Evolutionary conservation across 2,329 filamentous ascomycete species (phyloP), one percentile per base, ranked within the genome.

Genomic region (Calonectria hawksworthii): DNA sequence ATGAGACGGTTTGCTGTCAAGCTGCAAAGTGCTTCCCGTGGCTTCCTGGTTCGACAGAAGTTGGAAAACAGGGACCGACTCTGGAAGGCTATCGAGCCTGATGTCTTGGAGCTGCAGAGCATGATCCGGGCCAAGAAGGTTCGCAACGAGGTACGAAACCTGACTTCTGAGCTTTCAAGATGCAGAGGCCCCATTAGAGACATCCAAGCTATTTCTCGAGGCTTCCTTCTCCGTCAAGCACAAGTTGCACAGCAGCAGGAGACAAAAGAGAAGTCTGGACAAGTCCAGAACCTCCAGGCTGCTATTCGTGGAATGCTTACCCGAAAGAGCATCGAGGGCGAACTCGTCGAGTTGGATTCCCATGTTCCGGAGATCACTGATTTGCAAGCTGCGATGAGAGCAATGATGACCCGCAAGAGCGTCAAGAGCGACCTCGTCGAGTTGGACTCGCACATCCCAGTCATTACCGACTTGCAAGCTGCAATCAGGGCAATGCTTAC

Each of bases 1-100:
- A 98, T 98, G 96, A 91, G 92, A 71, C 90, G 87, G 26, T 98
- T 98, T 82, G 95, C 96, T 3, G 88, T 94, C 34, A 89, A 92
- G 75, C 89, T 98, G 23, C 97, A 99, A 84, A 96, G 95, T 75
- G 90, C 92, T 8, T 91, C 92, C 4, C 92, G 96, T 63, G 96
- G 95, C 11, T 92, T 94, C 82, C 86, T 98, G 50, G 89, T 93
- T 30, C 92, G 97, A 75, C 90, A 88, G 66, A 89, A 89, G 50
- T 88, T 94, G 81, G 86, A 87, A 75, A 88, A 90, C 51, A 92
- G 92, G 74, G 92, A 95, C 78, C 86, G 91, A 71, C 90, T 92
- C 82, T 95, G 93, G 91, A 92, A 93, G 81, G 90, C 90, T 68
- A 90, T 93, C 70, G 94, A 96, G 83, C 88, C 89, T 8, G 91